A percentile compares a stretch with the other conserved stretches of the same genome.
Evolutionary conservation across 345 rosid species (phyloP).

Genomic region (Eucalyptus sp.): DNA sequence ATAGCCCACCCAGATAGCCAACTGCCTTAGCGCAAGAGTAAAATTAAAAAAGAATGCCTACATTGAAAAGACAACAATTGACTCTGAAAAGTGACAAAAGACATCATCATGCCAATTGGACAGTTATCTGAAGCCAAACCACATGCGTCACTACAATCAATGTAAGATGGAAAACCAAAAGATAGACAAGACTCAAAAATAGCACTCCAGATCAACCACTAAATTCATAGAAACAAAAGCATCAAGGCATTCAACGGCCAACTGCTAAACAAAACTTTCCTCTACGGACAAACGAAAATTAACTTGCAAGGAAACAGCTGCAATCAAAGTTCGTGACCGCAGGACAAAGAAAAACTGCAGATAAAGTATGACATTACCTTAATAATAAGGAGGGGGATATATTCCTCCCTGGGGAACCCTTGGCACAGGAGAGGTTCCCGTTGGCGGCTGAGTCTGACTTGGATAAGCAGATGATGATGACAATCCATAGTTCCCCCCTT

Average conservation of each 20-base stretch:
- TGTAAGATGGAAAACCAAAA: not conserved
- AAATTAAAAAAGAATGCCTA: not conserved
- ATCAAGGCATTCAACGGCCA: not conserved
- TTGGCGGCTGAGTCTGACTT: constrained; percentile 49
- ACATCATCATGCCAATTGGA: not conserved
- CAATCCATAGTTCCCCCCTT: constrained; percentile 44
- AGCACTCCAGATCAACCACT: not conserved
- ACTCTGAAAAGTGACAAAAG: not conserved
- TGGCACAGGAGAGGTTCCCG: constrained; percentile 57
- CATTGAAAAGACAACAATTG: not conserved
- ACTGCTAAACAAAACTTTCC: not conserved
- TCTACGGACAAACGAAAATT: not conserved
- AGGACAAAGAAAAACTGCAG: not conserved
- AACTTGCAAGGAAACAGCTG: not conserved
- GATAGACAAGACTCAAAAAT: not conserved
- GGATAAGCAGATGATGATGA: constrained; percentile 48
- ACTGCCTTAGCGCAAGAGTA: not conserved
- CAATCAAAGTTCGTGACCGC: not conserved
- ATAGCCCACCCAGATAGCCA: not conserved
- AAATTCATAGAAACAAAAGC: not conserved
- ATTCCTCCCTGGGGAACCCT: constrained; percentile 69
- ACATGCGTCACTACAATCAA: not conserved
- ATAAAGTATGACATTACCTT: constrained; percentile 22
- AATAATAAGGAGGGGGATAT: constrained; percentile 74
- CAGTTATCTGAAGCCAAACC: not conserved